Evolutionary conservation across 768 basidiomycete genomes (phyloP).

Genomic region (Kwoniella bestiolae): DNA sequence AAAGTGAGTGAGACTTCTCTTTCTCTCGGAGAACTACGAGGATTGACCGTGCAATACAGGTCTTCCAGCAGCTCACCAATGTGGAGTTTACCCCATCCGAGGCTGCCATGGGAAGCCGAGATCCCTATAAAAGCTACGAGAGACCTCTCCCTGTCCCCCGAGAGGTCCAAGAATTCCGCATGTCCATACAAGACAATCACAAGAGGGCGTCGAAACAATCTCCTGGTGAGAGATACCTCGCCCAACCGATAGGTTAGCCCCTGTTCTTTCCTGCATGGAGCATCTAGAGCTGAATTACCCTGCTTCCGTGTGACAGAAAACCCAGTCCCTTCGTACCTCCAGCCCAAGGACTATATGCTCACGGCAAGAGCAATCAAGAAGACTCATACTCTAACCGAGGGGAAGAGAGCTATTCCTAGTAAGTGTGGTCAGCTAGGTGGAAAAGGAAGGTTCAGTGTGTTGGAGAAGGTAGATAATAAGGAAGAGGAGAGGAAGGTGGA

Average conservation of each 20-base stretch:
- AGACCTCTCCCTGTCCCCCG: background rate
- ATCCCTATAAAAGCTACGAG: background rate
- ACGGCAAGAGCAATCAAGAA: conserved; percentile 8
- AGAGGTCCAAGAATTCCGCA: background rate
- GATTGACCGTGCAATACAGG: background rate
- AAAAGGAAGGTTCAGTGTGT: conserved; percentile 3
- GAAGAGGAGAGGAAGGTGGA: conserved; percentile 13
- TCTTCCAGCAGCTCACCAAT: background rate
- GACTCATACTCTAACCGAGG: background rate
- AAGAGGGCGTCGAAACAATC: background rate
- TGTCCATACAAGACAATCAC: background rate
- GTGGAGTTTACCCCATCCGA: background rate
- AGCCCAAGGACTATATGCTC: conserved; percentile 5
- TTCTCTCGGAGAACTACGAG: background rate
- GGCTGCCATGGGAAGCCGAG: too few species aligned
- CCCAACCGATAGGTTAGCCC: background rate
- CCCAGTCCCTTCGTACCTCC: background rate
- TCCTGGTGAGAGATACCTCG: background rate
- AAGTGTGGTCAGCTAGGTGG: background rate
- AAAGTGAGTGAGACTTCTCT: background rate
- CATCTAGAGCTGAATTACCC: background rate
- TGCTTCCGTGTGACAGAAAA: background rate
- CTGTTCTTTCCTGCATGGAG: background rate
- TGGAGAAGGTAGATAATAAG: background rate
- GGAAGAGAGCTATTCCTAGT: background rate